phyloP scores from a whole-genome alignment of 352 stramenopile species.

The Globisporangium acanthophoron region DNA sequence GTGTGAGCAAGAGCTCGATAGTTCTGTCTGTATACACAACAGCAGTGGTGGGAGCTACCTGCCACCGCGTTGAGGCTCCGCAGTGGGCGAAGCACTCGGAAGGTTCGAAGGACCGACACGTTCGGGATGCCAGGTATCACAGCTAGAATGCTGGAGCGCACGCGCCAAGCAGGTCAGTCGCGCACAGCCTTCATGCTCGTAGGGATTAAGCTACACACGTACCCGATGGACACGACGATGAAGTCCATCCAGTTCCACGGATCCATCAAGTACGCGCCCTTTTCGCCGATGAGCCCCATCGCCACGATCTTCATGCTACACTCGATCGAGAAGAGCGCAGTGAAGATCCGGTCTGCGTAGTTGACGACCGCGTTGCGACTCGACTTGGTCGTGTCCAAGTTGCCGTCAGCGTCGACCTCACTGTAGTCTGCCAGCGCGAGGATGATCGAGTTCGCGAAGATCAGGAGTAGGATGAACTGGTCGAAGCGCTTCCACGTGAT shows the following conservation, averaged over 20 bases:
- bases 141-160: constrained; percentile 39
- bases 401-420: constrained; percentile 35
- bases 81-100: constrained; percentile 55
- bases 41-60: constrained; percentile 19
- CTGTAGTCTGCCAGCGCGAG: constrained; percentile 77
- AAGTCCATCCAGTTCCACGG: constrained; percentile 91
- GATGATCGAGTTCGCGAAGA: constrained; percentile 79
- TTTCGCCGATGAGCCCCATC: constrained; percentile 67
- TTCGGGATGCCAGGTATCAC: constrained; percentile 63
- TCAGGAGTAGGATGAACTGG: constrained; percentile 79
- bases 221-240: constrained; percentile 84
- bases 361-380: constrained; percentile 57
- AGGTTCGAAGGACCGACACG: constrained; percentile 49
- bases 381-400: constrained; percentile 34
- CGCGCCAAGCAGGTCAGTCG: background rate
- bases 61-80: constrained; percentile 55
- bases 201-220: constrained; percentile 6
- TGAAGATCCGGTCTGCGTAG: constrained; percentile 48
- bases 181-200: too few species aligned
- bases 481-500: constrained; percentile 78
- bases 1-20: background rate
- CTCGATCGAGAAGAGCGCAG: constrained; percentile 81
- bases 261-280: constrained; percentile 80
- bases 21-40: background rate
- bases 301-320: constrained; percentile 88